These are phyloP conservation scores for Rhododendron mucronatum DNA, from an alignment of 148 eudicot genomes.

Conservation along the genomic window DNA sequence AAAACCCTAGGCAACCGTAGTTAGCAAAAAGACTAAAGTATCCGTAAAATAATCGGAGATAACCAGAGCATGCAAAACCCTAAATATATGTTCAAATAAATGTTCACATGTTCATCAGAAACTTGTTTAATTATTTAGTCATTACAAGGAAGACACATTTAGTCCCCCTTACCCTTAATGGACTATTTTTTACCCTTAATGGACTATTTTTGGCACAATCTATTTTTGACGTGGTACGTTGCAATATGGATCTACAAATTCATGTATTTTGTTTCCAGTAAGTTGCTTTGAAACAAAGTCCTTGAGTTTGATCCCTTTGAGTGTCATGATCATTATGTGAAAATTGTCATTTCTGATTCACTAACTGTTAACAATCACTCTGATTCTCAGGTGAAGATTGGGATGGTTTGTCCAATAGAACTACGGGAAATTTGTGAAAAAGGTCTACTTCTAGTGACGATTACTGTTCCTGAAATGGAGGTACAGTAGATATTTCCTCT, in stretches of 20 bases:
- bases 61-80: too few relatives aligned
- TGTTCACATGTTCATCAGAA: too few relatives aligned
- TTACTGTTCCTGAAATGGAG: slow-evolving; percentile 99
- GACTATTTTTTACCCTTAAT: not conserved
- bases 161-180: not conserved
- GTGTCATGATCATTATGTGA: not conserved
- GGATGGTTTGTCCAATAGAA: slow-evolving; percentile 52
- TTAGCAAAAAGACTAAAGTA: too few relatives aligned
- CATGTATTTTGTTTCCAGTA: not conserved
- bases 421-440: slow-evolving; percentile 77
- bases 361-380: slow-evolving; percentile 1
- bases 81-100: too few relatives aligned
- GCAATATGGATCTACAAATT: not conserved
- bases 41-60: too few relatives aligned
- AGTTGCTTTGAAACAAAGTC: not conserved
- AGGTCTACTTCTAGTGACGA: slow-evolving; percentile 83
- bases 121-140: not conserved
- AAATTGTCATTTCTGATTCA: not conserved
- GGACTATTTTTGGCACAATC: not conserved
- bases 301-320: not conserved
- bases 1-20: too few relatives aligned
- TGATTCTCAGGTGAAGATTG: slow-evolving; percentile 50
- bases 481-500: slow-evolving; percentile 26
- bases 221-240: not conserved
- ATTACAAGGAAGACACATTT: not conserved